phyloP scores from a whole-genome alignment of 345 rosid genomes.

The Psidium friedrichsthalianum region DNA sequence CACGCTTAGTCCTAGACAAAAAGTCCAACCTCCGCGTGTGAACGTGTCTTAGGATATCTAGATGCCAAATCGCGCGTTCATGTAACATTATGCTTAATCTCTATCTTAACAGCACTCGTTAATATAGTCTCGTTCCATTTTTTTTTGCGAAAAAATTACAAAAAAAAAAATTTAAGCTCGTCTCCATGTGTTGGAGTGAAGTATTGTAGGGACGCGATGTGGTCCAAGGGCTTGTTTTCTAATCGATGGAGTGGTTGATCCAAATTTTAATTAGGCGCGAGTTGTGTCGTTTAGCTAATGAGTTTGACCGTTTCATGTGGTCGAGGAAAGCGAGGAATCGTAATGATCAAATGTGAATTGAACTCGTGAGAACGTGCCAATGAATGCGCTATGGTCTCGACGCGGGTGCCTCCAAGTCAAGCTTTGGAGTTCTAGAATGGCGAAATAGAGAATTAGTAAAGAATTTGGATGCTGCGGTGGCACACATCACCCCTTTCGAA shows the following conservation, averaged over 20 bases:
- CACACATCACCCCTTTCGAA: neutral
- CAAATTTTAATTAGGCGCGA: neutral
- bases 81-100: neutral
- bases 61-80: neutral
- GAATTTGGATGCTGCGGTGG: neutral
- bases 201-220: fast-evolving
- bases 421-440: neutral
- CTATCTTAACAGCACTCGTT: fast-evolving
- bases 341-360: neutral
- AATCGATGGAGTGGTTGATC: neutral
- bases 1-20: neutral
- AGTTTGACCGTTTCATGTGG: neutral
- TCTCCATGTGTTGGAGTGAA: neutral
- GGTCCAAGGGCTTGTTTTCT: neutral
- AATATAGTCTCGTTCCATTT: neutral
- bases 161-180: neutral
- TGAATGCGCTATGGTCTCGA: neutral
- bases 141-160: neutral
- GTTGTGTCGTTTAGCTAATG: neutral
- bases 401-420: neutral
- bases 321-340: neutral
- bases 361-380: neutral
- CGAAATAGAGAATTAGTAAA: neutral
- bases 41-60: neutral
- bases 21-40: neutral